Base-by-base conservation (phyloP, 2,329 filamentous ascomycete genomes). In the Pseudocercospora cruenta region DNA sequence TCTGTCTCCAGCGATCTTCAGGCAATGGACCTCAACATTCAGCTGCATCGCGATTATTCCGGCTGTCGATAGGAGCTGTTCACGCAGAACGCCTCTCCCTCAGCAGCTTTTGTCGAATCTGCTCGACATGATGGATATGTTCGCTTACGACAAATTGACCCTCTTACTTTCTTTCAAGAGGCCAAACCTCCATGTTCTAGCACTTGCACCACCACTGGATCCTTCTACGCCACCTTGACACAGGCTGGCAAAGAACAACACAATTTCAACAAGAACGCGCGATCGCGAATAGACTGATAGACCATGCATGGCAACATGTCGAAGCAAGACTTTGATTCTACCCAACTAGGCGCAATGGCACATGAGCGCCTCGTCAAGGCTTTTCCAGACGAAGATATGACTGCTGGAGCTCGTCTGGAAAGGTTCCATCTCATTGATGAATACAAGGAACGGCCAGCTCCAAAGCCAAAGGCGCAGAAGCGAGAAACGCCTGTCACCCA, bases 321-420 rank as follows among this genome's bases (percentile, higher is more conserved):
- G 2, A 58, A 58, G 24, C 12, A 28, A 43, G 55, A 43, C 10
- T 58, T 58, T 26, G 55, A 58, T 33, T 31, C 55, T 22, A 14
- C n/a, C 28, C 28, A 24, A 19, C 31, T 58, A 8, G 55, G 55
- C 55, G 55, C 55, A 24, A 58, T 58, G 55, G 55, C 55, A 12
- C 31, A 58, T 43, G 28, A 26, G 24, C 58, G 58, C 10, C 58
- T 60, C 6, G 2, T 14, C 1, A 16, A n/a, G 5, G 58, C 58
- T 28, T 60, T 49, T 14, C 58, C 58, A 9, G 36, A 49, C 14
- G 26, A 49, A 16, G 58, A 60, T 28, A 60, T 60, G 58, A 60
- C 58, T 4, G 19, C 58, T 49, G 58, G 58, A 49, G 58, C 22
- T 21, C 58, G 58, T 0, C 43, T 60, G 12, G 39, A 19, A 16